phyloP scores from a whole-genome alignment of 306 rosid genomes.

The Sicyos baderoa region DNA sequence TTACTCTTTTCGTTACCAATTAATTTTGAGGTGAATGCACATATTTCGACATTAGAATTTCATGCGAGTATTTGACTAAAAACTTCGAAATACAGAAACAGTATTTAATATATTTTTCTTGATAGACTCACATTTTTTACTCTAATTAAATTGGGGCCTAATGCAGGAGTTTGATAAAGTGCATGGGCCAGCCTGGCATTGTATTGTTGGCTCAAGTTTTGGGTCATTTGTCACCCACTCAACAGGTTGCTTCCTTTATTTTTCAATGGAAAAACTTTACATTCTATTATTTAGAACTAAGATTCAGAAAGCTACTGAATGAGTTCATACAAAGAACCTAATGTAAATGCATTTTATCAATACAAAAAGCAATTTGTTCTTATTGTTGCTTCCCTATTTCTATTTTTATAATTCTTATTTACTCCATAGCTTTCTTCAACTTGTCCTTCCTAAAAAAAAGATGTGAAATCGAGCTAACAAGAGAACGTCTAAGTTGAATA shows the following conservation, averaged over 20 bases:
- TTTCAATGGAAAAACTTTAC: slow-evolving; percentile 72
- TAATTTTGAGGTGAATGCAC: no score
- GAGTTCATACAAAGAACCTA: slow-evolving; percentile 24
- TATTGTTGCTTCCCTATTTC: background rate
- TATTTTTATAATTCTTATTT: background rate
- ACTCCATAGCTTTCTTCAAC: background rate
- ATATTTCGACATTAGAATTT: no score
- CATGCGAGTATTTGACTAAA: background rate
- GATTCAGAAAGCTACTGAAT: slow-evolving; percentile 53
- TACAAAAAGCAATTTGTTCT: background rate
- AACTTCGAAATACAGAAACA: background rate
- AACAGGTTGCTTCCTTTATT: slow-evolving; percentile 83
- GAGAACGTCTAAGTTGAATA: no score
- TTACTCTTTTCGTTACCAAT: no score
- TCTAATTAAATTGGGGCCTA: slow-evolving; percentile 21
- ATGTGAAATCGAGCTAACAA: no score
- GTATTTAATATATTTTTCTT: no score
- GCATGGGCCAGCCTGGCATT: slow-evolving; percentile 96
- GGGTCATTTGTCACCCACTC: slow-evolving; percentile 97
- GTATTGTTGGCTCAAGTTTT: slow-evolving; percentile 87
- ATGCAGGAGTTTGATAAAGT: slow-evolving; percentile 87
- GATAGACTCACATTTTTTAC: no score
- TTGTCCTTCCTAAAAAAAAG: no score
- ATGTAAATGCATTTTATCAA: slow-evolving; percentile 4
- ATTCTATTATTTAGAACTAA: slow-evolving; percentile 71